phyloP scores from a whole-genome alignment of 306 rosid species.

The Prunus dulcis region DNA sequence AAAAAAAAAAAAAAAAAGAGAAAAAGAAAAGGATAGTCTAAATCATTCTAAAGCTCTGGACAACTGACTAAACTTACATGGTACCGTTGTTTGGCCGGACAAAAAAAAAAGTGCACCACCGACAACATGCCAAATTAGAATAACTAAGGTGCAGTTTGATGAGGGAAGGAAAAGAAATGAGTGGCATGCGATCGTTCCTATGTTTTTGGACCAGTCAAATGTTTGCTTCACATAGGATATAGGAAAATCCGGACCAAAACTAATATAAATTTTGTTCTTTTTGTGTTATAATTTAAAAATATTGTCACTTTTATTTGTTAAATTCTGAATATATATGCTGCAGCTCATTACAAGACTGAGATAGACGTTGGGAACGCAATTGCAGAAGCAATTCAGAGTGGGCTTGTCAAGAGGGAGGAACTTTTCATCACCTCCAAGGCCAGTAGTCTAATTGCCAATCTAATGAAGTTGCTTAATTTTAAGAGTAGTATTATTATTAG shows the following conservation, averaged over 20 bases:
- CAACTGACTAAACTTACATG: too few relatives aligned
- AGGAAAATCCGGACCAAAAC: not conserved
- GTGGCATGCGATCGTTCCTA: not conserved
- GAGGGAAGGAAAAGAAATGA: too few relatives aligned
- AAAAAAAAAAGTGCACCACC: not conserved
- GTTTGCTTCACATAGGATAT: not conserved
- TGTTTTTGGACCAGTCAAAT: not conserved
- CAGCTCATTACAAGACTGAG: constrained; percentile 82
- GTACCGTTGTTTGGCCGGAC: not conserved
- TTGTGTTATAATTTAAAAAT: not conserved
- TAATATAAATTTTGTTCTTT: not conserved
- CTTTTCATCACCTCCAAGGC: constrained; percentile 86
- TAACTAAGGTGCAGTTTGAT: not conserved
- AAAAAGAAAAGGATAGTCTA: too few relatives aligned
- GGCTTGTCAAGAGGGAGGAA: constrained; percentile 85
- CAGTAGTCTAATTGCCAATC: constrained; percentile 10
- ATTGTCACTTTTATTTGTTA: too few relatives aligned
- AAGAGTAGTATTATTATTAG: not conserved
- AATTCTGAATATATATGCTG: not conserved
- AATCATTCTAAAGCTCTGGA: too few relatives aligned
- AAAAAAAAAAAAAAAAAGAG: too few relatives aligned
- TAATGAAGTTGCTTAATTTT: not conserved
- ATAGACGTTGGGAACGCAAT: constrained; percentile 81
- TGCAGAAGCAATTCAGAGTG: constrained; percentile 60
- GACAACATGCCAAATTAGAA: not conserved